A percentile compares a stretch with the other conserved stretches of the same genome.
Conservation (phyloP, 441 rosid species). For the Populus hybrid region DNA sequence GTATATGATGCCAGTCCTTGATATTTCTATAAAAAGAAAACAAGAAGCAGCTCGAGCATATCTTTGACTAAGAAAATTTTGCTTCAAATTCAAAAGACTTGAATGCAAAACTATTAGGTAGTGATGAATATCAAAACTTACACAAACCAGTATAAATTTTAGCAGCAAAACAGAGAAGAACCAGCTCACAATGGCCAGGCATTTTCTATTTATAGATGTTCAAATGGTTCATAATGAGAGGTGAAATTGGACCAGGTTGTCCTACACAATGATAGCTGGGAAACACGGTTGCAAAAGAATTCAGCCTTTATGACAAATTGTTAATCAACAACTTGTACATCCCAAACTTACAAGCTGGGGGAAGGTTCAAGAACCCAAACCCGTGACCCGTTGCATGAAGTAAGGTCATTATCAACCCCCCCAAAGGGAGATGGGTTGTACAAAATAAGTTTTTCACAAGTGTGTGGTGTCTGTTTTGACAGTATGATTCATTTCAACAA, state of each 20-base stretch:
- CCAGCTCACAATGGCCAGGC: background rate
- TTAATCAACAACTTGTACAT: background rate
- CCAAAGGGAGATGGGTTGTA: too few relatives aligned
- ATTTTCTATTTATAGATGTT: too few relatives aligned
- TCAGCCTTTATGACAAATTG: background rate
- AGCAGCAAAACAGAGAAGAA: background rate
- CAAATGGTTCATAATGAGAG: background rate
- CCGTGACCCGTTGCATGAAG: background rate
- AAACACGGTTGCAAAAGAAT: too few relatives aligned
- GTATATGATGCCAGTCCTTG: background rate
- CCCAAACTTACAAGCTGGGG: background rate
- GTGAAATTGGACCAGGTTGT: background rate
- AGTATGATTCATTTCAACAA: too few relatives aligned
- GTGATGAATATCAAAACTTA: background rate
- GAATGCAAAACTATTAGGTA: background rate
- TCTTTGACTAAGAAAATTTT: background rate
- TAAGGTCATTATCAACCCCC: background rate
- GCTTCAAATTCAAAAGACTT: background rate
- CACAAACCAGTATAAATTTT: background rate
- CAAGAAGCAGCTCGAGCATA: background rate
- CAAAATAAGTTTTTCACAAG: background rate
- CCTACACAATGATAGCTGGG: background rate
- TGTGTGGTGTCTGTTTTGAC: background rate
- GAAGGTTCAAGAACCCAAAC: background rate
- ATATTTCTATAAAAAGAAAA: background rate